Percentiles rank a stretch among this genome's conserved stretches.
Conservation (phyloP, 2,329 filamentous ascomycete genomes). For the Neospermospora avenae region DNA sequence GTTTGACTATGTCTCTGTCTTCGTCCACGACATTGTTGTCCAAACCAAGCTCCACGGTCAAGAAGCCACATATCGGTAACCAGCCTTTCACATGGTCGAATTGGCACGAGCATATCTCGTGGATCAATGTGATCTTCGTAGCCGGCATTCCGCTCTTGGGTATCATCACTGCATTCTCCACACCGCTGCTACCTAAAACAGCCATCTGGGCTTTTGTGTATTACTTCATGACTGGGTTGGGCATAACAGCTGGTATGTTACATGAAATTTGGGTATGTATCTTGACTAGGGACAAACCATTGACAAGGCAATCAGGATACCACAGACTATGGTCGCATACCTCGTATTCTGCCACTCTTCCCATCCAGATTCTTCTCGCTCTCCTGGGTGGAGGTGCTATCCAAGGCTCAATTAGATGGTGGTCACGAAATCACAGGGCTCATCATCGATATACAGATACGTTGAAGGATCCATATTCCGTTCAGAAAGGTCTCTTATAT, state of each 20-base stretch:
- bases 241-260: slow-evolving; percentile 70
- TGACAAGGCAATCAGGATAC: slow-evolving; percentile 49
- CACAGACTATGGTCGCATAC: slow-evolving; percentile 85
- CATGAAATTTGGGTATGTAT: neutral
- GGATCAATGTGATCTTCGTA: slow-evolving; percentile 83
- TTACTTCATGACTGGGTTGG: slow-evolving; percentile 81
- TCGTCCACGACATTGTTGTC: neutral
- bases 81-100: slow-evolving; percentile 75
- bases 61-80: slow-evolving; percentile 85
- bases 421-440: slow-evolving; percentile 80
- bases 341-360: slow-evolving; percentile 73
- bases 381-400: slow-evolving; percentile 79
- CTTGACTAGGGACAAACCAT: neutral
- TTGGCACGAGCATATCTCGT: slow-evolving; percentile 92
- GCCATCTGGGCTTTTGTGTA: slow-evolving; percentile 70
- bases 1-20: neutral
- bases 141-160: slow-evolving; percentile 73
- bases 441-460: slow-evolving; percentile 93
- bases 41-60: slow-evolving; percentile 24
- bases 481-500: slow-evolving; percentile 83
- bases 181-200: slow-evolving; percentile 69
- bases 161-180: slow-evolving; percentile 72
- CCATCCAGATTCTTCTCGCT: slow-evolving; percentile 78
- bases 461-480: slow-evolving; percentile 87
- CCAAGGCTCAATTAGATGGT: slow-evolving; percentile 85